Percentiles rank a stretch among this genome's conserved stretches.
Conservation (phyloP, 805 yeast species). For the Wickerhamomyces chaumierensis region DNA sequence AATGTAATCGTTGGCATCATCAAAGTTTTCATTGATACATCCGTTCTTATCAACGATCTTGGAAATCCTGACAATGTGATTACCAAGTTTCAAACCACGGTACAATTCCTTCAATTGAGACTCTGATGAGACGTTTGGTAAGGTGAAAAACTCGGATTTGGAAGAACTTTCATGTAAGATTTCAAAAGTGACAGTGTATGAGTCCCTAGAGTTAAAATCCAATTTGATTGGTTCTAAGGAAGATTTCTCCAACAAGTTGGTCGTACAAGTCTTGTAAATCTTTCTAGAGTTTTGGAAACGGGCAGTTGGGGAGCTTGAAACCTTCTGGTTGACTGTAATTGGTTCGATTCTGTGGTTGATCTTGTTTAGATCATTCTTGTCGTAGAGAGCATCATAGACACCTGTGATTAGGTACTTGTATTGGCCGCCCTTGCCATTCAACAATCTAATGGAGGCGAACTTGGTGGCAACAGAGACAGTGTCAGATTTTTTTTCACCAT, state of each 20-base stretch:
- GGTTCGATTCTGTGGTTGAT: slow-evolving; percentile 20
- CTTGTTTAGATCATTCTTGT: slow-evolving; percentile 24
- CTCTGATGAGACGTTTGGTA: slow-evolving; percentile 30
- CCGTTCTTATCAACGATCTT: slow-evolving; percentile 60
- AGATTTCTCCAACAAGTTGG: slow-evolving; percentile 24
- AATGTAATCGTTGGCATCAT: slow-evolving; percentile 30
- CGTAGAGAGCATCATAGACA: slow-evolving; percentile 56
- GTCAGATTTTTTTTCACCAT: slow-evolving; percentile 30
- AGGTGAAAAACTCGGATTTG: slow-evolving; percentile 31
- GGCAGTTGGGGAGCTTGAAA: slow-evolving; percentile 53
- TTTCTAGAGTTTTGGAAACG: slow-evolving; percentile 35
- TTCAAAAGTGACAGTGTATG: slow-evolving; percentile 40
- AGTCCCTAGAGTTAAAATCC: slow-evolving; percentile 38
- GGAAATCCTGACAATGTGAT: slow-evolving; percentile 47
- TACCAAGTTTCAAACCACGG: slow-evolving; percentile 53
- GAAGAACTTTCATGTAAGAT: slow-evolving; percentile 53
- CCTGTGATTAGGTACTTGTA: slow-evolving; percentile 51
- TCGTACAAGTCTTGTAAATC: slow-evolving; percentile 38
- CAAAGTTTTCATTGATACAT: slow-evolving; percentile 39
- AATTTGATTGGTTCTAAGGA: slow-evolving; percentile 42
- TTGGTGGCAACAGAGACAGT: slow-evolving; percentile 40
- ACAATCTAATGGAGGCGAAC: slow-evolving; percentile 34
- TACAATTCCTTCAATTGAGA: slow-evolving; percentile 34
- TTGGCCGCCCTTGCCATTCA: slow-evolving; percentile 40
- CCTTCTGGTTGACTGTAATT: slow-evolving; percentile 36